These are phyloP conservation scores for Zasmidium angulare DNA, from an alignment of 2,329 filamentous ascomycete species.

Conservation along the genomic window DNA sequence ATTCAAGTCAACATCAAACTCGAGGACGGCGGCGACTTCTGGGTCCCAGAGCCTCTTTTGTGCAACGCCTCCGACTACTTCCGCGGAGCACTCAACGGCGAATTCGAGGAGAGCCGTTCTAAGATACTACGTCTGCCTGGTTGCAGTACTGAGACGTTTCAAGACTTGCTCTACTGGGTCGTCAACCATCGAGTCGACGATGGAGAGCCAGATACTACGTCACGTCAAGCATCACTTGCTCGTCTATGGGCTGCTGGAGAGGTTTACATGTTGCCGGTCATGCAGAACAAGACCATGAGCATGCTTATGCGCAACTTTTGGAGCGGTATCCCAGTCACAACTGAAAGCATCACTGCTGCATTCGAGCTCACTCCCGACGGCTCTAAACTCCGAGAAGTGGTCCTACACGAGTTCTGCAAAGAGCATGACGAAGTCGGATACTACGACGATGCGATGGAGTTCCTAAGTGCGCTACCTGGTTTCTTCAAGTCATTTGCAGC, in stretches of 20 bases:
- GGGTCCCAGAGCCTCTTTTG: conserved; percentile 6
- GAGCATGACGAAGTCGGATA: background rate
- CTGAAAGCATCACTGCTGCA: background rate
- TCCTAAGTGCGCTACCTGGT: too few relatives aligned
- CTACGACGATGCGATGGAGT: background rate
- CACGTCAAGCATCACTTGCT: background rate
- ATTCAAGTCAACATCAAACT: conserved; percentile 1
- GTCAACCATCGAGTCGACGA: too few relatives aligned
- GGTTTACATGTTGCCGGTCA: background rate
- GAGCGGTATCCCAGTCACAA: background rate
- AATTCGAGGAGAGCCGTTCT: conserved; percentile 2
- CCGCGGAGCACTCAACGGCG: background rate
- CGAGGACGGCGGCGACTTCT: conserved; percentile 8
- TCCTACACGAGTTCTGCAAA: too few relatives aligned
- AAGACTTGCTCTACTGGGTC: conserved; percentile 6
- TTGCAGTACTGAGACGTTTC: background rate
- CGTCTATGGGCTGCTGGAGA: background rate
- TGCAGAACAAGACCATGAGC: background rate
- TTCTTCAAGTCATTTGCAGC: background rate
- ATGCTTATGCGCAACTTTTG: background rate
- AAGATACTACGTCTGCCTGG: conserved; percentile 2
- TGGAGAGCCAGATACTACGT: too few relatives aligned
- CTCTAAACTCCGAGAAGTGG: background rate
- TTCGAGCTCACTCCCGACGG: background rate
- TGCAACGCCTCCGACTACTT: conserved; percentile 9